These are phyloP conservation scores for Gentiana macrophylla DNA, from an alignment of 257 asterid species.

Conservation along the genomic window DNA sequence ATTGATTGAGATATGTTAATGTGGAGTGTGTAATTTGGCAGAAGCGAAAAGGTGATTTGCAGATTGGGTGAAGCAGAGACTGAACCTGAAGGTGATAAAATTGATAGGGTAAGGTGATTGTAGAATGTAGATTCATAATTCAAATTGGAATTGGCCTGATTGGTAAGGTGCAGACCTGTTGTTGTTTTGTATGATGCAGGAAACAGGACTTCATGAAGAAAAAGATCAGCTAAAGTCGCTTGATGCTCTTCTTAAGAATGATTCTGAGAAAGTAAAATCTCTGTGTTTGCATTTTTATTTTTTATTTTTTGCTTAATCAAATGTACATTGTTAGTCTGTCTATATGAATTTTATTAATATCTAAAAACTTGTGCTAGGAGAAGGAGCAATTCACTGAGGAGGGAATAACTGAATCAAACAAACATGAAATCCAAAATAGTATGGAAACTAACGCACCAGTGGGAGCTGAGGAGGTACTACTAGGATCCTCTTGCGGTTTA, in stretches of 20 bases:
- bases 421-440: conserved; percentile 18
- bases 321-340: not conserved
- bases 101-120: conserved; percentile 37
- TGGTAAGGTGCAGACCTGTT: conserved; percentile 35
- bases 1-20: not conserved
- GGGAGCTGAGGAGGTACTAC: conserved; percentile 39
- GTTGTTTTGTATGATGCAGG: conserved; percentile 35
- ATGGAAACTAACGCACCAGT: conserved; percentile 20
- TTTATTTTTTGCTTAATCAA: not conserved
- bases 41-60: conserved; percentile 34
- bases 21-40: conserved; percentile 11
- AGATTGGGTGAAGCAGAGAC: conserved; percentile 41
- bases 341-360: conserved; percentile 12
- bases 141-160: conserved; percentile 1
- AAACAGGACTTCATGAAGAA: conserved; percentile 30
- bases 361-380: conserved; percentile 25
- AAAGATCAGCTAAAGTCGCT: conserved; percentile 18
- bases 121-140: too few relatives aligned
- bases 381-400: conserved; percentile 27
- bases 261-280: conserved; percentile 17
- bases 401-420: conserved; percentile 27
- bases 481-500: not conserved
- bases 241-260: conserved; percentile 19
- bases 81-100: conserved; percentile 43
- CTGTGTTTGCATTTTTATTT: conserved; percentile 14